These are phyloP conservation scores for Gracilaria domingensis DNA, from an alignment of 23 red algal species.

Conservation along the genomic window DNA sequence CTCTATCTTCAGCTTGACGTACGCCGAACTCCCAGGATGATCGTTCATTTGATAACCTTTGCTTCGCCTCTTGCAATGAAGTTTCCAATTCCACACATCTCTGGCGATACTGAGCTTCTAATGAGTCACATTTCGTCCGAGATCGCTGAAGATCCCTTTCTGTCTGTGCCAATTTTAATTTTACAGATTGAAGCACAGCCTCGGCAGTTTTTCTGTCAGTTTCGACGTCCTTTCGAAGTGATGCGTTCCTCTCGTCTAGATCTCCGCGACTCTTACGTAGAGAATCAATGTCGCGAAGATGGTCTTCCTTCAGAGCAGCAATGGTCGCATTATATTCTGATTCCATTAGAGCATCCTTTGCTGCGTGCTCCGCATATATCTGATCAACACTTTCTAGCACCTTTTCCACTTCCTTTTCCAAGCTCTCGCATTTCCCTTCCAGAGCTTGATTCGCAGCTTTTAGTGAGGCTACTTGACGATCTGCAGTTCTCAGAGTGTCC, in stretches of 20 bases:
- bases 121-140: neutral
- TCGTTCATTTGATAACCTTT: constrained; percentile 9
- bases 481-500: constrained; percentile 44
- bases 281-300: constrained; percentile 24
- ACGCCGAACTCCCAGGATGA: constrained; percentile 5
- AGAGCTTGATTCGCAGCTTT: constrained; percentile 36
- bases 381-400: constrained; percentile 20
- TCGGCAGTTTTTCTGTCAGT: constrained; percentile 36
- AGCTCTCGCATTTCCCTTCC: constrained; percentile 29
- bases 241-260: constrained; percentile 33
- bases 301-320: constrained; percentile 43
- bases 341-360: constrained; percentile 25
- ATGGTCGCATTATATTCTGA: constrained; percentile 23
- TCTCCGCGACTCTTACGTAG: constrained; percentile 32
- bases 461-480: constrained; percentile 35
- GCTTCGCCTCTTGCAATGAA: neutral
- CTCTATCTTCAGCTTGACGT: constrained; percentile 9
- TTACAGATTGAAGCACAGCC: constrained; percentile 1
- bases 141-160: constrained; percentile 37
- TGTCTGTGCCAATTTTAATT: constrained; percentile 31
- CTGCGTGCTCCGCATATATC: constrained; percentile 7
- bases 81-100: constrained; percentile 22
- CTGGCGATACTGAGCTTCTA: constrained; percentile 25
- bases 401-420: constrained; percentile 40
- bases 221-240: constrained; percentile 4